Percentiles rank a stretch among this genome's conserved stretches.
These are phyloP conservation scores for Musa balbisiana DNA, from an alignment of 202 grass and related monocot species.

Conservation along the genomic window DNA sequence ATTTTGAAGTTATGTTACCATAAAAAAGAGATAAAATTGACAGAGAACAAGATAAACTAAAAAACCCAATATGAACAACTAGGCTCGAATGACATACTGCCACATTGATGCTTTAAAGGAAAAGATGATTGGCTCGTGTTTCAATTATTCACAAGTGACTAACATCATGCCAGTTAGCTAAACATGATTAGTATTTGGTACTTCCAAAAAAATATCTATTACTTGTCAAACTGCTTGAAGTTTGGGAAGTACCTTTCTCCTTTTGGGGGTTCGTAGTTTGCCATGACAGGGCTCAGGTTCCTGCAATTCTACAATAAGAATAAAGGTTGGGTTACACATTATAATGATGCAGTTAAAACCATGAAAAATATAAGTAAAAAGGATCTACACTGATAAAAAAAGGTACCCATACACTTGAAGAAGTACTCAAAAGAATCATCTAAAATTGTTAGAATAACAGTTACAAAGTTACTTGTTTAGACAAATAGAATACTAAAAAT, in stretches of 20 bases:
- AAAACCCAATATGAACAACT: neutral
- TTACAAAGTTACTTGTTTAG: too few relatives aligned
- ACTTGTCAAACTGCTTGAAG: neutral
- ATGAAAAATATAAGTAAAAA: neutral
- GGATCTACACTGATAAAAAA: neutral
- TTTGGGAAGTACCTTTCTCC: conserved; percentile 16
- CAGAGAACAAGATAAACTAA: too few relatives aligned
- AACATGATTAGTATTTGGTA: neutral
- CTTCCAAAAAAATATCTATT: neutral
- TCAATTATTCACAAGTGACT: neutral
- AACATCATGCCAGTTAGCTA: neutral
- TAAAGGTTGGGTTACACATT: neutral
- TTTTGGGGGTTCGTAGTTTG: neutral
- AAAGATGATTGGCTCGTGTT: neutral
- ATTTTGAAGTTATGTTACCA: too few relatives aligned
- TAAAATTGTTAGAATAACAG: too few relatives aligned
- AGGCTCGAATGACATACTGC: neutral
- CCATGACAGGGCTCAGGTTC: neutral
- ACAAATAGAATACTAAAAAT: too few relatives aligned
- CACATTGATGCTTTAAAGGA: neutral
- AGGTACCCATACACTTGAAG: too few relatives aligned
- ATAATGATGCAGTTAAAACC: neutral
- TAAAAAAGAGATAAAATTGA: too few relatives aligned
- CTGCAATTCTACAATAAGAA: neutral
- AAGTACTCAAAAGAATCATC: too few relatives aligned